Conservation (phyloP, 148 eudicot species). For the Arbutus unedo region DNA sequence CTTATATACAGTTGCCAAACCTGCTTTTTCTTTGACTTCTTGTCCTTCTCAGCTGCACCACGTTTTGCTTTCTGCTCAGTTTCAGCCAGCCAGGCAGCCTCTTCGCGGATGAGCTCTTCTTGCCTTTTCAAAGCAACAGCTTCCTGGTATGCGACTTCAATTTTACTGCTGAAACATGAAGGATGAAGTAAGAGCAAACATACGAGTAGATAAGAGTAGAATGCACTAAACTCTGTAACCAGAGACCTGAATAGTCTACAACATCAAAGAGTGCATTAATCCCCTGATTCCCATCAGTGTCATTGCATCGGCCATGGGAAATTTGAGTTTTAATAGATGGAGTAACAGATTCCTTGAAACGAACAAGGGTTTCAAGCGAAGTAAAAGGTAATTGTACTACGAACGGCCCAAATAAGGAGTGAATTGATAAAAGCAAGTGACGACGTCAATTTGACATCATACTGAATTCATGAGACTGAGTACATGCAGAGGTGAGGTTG, state of each 20-base stretch:
- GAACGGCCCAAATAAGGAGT: neutral
- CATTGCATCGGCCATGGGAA: neutral
- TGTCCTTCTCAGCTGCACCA: slow-evolving; percentile 66
- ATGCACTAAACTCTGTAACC: neutral
- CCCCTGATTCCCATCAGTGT: neutral
- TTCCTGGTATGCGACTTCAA: slow-evolving; percentile 94
- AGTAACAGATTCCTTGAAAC: neutral
- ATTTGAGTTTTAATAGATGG: neutral
- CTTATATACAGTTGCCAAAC: slow-evolving; percentile 29
- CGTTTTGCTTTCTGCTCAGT: slow-evolving; percentile 87
- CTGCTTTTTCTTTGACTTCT: slow-evolving; percentile 94
- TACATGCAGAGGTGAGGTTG: neutral
- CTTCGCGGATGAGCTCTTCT: slow-evolving; percentile 99
- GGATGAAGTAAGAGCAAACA: neutral
- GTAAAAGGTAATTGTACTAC: neutral
- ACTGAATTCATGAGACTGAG: neutral
- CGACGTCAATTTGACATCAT: neutral
- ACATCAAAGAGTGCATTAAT: neutral
- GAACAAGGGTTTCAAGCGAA: neutral
- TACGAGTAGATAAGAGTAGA: no score
- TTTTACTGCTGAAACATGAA: slow-evolving; percentile 58
- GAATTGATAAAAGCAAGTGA: neutral
- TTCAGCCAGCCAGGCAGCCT: slow-evolving; percentile 87
- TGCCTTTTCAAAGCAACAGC: slow-evolving; percentile 96
- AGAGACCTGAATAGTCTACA: neutral